Evolutionary conservation across 768 basidiomycete genomes (phyloP).

Genomic region (Naganishia friedmannii): DNA sequence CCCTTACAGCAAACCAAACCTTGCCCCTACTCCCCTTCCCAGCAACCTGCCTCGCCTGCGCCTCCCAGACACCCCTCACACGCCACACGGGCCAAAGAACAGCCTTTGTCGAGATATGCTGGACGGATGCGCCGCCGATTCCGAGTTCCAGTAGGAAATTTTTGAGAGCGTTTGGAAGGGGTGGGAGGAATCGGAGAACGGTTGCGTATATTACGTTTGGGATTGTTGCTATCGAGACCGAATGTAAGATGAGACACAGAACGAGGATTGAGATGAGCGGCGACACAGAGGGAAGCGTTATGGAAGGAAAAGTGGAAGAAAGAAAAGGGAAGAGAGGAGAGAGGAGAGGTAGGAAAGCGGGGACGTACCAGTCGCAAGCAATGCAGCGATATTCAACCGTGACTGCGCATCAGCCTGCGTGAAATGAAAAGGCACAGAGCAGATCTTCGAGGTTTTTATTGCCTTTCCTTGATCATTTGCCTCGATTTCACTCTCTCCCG

Average conservation of each 20-base stretch:
- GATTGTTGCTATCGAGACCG: slow-evolving; percentile 17
- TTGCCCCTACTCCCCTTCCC: slow-evolving; percentile 30
- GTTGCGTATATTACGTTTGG: slow-evolving; percentile 39
- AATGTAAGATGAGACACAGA: neutral
- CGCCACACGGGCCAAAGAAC: slow-evolving; percentile 48
- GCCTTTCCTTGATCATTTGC: neutral
- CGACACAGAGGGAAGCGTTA: too few species aligned
- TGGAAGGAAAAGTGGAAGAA: too few species aligned
- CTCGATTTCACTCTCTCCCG: neutral
- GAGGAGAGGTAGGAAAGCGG: neutral
- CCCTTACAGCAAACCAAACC: slow-evolving; percentile 39
- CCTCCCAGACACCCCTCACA: neutral
- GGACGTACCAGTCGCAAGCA: slow-evolving; percentile 38
- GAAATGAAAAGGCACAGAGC: slow-evolving; percentile 39
- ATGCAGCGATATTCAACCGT: slow-evolving; percentile 35
- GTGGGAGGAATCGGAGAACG: slow-evolving; percentile 36
- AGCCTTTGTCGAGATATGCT: slow-evolving; percentile 44
- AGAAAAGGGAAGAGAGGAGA: neutral
- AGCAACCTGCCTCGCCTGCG: slow-evolving; percentile 28
- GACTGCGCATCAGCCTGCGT: slow-evolving; percentile 35
- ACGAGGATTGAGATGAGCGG: too few species aligned
- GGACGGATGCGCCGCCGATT: slow-evolving; percentile 36
- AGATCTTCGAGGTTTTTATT: slow-evolving; percentile 33
- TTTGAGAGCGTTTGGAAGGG: slow-evolving; percentile 31
- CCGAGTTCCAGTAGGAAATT: slow-evolving; percentile 42